Evolutionary conservation across 345 rosid genomes (phyloP).

Genomic region (Isatis tinctoria): DNA sequence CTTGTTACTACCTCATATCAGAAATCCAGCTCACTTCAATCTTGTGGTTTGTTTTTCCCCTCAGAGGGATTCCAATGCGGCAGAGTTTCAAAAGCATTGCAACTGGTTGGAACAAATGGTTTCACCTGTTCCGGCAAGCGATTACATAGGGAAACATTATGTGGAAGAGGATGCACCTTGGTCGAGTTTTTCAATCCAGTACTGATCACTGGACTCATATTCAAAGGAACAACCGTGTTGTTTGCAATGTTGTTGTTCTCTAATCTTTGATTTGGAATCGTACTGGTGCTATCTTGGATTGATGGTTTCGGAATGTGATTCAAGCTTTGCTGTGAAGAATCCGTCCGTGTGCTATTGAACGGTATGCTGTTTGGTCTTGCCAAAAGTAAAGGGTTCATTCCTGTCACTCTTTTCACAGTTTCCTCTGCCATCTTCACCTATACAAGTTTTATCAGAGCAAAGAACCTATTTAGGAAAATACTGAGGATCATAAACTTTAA

Average conservation of each 20-base stretch:
- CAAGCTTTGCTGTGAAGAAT: slow-evolving; percentile 11
- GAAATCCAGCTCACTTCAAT: background rate
- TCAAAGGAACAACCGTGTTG: background rate
- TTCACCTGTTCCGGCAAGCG: background rate
- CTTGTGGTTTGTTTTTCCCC: background rate
- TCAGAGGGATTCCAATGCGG: background rate
- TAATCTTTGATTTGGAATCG: slow-evolving; percentile 8
- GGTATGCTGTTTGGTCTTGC: slow-evolving; percentile 44
- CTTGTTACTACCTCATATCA: background rate
- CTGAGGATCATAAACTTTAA: background rate
- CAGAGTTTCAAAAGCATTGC: slow-evolving; percentile 2
- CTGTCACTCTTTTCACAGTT: slow-evolving; percentile 70
- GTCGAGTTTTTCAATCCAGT: background rate
- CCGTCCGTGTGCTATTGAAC: slow-evolving; percentile 1
- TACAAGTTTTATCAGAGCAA: slow-evolving; percentile 7
- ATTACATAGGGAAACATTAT: background rate
- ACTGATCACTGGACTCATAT: background rate
- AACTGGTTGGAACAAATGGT: background rate
- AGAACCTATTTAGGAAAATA: background rate
- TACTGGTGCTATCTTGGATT: background rate
- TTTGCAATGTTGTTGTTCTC: background rate
- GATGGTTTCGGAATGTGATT: background rate
- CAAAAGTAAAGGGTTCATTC: slow-evolving; percentile 53
- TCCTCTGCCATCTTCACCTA: slow-evolving; percentile 98
- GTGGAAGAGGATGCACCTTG: background rate